Conservation (phyloP, 2,329 filamentous ascomycete species). For the Graphiopsis chlorocephala region DNA sequence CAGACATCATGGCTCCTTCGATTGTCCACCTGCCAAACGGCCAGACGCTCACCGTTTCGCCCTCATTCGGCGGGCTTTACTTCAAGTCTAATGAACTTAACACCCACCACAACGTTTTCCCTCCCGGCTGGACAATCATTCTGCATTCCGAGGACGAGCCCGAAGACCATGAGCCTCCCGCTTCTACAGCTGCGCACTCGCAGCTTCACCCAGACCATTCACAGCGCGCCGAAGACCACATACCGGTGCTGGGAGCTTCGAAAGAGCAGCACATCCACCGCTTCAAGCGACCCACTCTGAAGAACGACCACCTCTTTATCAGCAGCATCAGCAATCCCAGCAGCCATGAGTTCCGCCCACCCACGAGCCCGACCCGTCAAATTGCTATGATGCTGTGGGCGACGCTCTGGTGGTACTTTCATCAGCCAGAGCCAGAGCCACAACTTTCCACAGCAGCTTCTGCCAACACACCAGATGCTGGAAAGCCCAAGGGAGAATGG, state of each 20-base stretch:
- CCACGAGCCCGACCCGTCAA: slow-evolving; percentile 77
- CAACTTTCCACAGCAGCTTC: slow-evolving; percentile 63
- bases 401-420: slow-evolving; percentile 95
- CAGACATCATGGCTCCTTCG: slow-evolving; percentile 9
- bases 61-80: slow-evolving; percentile 86
- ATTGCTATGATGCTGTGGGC: slow-evolving; percentile 97
- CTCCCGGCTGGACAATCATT: slow-evolving; percentile 86
- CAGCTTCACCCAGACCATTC: slow-evolving; percentile 16
- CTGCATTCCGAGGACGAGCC: slow-evolving; percentile 66
- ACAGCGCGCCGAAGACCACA: slow-evolving; percentile 30
- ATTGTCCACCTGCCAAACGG: slow-evolving; percentile 80
- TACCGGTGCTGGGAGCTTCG: slow-evolving; percentile 13
- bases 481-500: slow-evolving; percentile 82
- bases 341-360: slow-evolving; percentile 73
- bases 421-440: slow-evolving; percentile 71
- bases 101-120: slow-evolving; percentile 67
- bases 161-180: slow-evolving; percentile 20
- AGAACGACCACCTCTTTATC: slow-evolving; percentile 81
- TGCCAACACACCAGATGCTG: slow-evolving; percentile 61
- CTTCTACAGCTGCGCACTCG: slow-evolving; percentile 16
- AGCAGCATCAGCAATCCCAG: slow-evolving; percentile 86
- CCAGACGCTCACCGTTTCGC: slow-evolving; percentile 74
- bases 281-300: slow-evolving; percentile 73
- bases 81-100: slow-evolving; percentile 82
- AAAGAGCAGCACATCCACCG: slow-evolving; percentile 52